phyloP scores from a whole-genome alignment of 2,329 filamentous ascomycete genomes.

The Diaporthe amygdali region DNA sequence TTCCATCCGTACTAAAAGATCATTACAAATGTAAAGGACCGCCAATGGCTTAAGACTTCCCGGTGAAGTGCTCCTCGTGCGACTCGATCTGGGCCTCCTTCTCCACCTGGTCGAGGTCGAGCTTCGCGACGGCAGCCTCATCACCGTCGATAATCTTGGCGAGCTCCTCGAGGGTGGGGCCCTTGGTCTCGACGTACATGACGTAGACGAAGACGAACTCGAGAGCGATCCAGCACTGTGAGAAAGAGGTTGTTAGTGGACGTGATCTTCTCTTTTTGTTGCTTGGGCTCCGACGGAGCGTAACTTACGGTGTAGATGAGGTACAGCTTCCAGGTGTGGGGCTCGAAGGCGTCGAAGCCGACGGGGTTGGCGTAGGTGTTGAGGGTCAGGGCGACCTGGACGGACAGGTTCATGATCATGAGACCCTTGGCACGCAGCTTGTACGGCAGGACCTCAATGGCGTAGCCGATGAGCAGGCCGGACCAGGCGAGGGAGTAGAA shows the following conservation, averaged over 20 bases:
- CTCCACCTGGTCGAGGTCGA: constrained; percentile 51
- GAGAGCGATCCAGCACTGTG: constrained; percentile 56
- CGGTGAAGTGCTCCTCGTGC: constrained; percentile 20
- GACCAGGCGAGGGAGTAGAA: constrained; percentile 64
- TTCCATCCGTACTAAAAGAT: not conserved
- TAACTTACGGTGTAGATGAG: constrained; percentile 58
- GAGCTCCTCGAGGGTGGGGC: constrained; percentile 70
- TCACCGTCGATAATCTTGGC: constrained; percentile 71
- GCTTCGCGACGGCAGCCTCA: constrained; percentile 51
- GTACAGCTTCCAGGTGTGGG: constrained; percentile 58
- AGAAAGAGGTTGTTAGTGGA: not conserved
- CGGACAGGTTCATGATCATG: constrained; percentile 61
- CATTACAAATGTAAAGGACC: not conserved
- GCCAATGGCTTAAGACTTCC: not conserved
- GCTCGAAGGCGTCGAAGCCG: constrained; percentile 52
- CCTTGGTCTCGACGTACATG: constrained; percentile 65
- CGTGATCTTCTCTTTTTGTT: not conserved
- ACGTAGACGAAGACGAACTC: constrained; percentile 62
- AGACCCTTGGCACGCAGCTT: constrained; percentile 56
- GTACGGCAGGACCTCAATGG: constrained; percentile 57
- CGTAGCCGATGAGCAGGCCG: constrained; percentile 59
- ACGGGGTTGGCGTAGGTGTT: constrained; percentile 61
- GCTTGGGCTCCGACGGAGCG: not conserved
- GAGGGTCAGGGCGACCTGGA: constrained; percentile 60
- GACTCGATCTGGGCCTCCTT: constrained; percentile 41